These are phyloP conservation scores for Martensiomyces pterosporus DNA, from an alignment of 192 early-diverging fungal genomes.

Conservation along the genomic window DNA sequence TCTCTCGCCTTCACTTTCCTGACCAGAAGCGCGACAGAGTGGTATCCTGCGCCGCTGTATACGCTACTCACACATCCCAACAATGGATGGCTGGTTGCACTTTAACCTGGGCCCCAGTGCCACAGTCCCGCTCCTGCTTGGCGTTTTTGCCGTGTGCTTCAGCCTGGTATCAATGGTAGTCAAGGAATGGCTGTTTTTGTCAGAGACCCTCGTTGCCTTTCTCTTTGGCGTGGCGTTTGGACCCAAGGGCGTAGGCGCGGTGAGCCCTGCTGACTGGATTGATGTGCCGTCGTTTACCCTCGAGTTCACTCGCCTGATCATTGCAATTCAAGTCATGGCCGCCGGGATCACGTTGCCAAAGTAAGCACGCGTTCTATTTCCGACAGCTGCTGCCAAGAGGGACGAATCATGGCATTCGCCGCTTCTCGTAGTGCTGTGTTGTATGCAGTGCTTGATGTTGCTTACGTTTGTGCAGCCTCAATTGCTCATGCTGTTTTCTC, in stretches of 20 bases:
- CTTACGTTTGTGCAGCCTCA: no score
- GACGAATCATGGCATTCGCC: no score
- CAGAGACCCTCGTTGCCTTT: slow-evolving; percentile 73
- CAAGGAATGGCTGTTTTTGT: slow-evolving; percentile 64
- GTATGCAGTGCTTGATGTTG: no score
- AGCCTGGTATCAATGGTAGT: slow-evolving; percentile 60
- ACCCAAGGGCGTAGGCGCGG: slow-evolving; percentile 59
- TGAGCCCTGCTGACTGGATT: slow-evolving; percentile 59
- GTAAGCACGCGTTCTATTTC: no score
- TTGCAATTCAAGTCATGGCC: slow-evolving; percentile 78
- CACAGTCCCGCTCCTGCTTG: slow-evolving; percentile 50
- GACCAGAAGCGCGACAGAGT: neutral
- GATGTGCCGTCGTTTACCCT: slow-evolving; percentile 49
- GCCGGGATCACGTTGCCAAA: slow-evolving; percentile 78
- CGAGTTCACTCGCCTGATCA: slow-evolving; percentile 67
- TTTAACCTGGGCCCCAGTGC: slow-evolving; percentile 11
- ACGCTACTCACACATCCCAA: neutral
- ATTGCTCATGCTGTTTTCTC: no score
- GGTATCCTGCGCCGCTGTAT: neutral
- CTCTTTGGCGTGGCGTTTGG: slow-evolving; percentile 74
- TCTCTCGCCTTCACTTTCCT: neutral
- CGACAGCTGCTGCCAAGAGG: no score
- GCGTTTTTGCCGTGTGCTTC: slow-evolving; percentile 63
- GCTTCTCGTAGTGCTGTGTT: no score
- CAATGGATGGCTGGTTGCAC: slow-evolving; percentile 9